Conservation (phyloP, 345 rosid species). For the Lepidium africanum region DNA sequence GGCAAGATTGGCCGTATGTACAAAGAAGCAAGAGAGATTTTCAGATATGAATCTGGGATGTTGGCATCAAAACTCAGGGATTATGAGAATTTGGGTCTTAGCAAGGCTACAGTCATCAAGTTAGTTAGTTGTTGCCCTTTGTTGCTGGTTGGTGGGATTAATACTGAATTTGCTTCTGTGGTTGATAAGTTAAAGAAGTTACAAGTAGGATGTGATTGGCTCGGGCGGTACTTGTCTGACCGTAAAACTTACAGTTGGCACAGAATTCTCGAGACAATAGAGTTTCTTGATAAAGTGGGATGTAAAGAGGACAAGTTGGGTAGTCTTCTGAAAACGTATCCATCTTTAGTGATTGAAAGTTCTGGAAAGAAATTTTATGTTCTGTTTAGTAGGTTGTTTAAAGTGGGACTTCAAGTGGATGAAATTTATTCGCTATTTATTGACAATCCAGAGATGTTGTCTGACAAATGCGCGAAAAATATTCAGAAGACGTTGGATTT, state of each 20-base stretch:
- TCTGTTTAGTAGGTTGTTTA: constrained; percentile 52
- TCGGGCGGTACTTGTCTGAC: constrained; percentile 37
- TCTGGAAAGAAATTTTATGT: constrained; percentile 55
- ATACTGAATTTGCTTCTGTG: constrained; percentile 41
- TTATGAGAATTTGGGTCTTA: constrained; percentile 57
- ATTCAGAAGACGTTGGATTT: constrained; percentile 42
- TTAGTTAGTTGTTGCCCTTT: constrained; percentile 49
- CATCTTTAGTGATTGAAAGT: constrained; percentile 50
- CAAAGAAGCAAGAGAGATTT: constrained; percentile 54
- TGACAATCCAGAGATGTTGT: constrained; percentile 45
- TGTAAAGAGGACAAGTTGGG: constrained; percentile 44
- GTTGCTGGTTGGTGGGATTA: constrained; percentile 44
- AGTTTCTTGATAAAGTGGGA: constrained; percentile 58
- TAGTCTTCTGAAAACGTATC: constrained; percentile 40
- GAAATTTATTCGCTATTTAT: constrained; percentile 41
- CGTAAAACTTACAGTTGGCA: constrained; percentile 47
- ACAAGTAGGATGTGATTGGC: constrained; percentile 47
- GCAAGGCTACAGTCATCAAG: constrained; percentile 46
- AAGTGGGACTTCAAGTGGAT: constrained; percentile 47
- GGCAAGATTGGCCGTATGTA: constrained; percentile 61
- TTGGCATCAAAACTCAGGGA: constrained; percentile 41
- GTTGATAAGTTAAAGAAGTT: constrained; percentile 40
- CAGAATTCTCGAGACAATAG: constrained; percentile 45
- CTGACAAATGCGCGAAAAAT: constrained; percentile 38
- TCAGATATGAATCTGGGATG: constrained; percentile 36